These are phyloP conservation scores for Urostyla sp. DNA, from an alignment of 73 alveolate genomes.

Conservation along the genomic window DNA sequence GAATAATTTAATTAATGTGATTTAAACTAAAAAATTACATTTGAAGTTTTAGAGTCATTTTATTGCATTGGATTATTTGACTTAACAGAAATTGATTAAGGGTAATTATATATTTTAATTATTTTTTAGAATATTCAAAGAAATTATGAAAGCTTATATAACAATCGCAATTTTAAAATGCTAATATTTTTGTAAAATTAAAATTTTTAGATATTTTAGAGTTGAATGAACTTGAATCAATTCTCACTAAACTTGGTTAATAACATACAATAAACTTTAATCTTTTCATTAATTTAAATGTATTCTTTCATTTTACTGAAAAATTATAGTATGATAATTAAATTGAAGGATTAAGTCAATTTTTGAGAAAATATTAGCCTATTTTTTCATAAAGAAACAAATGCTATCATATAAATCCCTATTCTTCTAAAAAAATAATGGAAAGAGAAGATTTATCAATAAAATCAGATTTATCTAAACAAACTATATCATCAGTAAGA, in stretches of 20 bases:
- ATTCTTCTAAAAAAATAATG: constrained; percentile 9
- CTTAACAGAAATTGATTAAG: not conserved
- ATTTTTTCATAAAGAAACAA: constrained; percentile 16
- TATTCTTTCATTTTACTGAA: not conserved
- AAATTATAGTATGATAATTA: not conserved
- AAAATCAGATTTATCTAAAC: constrained; percentile 15
- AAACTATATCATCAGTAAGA: not conserved
- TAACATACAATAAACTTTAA: not conserved
- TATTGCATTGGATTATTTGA: constrained; percentile 32
- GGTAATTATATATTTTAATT: not conserved
- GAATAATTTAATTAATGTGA: not conserved
- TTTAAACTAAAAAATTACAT: not conserved
- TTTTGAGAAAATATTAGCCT: not conserved
- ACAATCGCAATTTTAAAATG: not conserved
- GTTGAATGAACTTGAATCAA: not conserved
- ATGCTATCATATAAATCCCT: constrained; percentile 3
- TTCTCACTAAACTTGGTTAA: not conserved
- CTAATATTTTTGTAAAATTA: not conserved
- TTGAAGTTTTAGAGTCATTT: not conserved
- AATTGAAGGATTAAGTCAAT: not conserved
- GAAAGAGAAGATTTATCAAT: constrained; percentile 9
- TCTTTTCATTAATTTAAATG: not conserved
- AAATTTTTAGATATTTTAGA: not conserved
- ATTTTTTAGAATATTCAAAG: not conserved
- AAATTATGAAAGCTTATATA: not conserved